phyloP scores from a whole-genome alignment of 1,284 basidiomycete species.

The Puccinia brachypodii region DNA sequence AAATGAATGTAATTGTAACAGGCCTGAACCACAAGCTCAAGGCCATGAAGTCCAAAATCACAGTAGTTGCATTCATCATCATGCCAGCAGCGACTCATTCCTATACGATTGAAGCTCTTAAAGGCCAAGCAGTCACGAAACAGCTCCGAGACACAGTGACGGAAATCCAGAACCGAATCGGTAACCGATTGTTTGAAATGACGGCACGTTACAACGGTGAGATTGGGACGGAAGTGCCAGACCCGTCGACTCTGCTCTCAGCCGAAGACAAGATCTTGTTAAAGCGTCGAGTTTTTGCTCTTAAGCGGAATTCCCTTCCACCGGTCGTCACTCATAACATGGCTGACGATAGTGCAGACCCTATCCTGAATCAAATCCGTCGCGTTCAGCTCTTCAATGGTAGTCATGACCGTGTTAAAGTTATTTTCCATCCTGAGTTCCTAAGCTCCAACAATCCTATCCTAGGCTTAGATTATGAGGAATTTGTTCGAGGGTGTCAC shows the following conservation, averaged over 20 bases:
- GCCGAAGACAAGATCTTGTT: conserved; percentile 91
- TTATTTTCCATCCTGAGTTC: conserved; percentile 98
- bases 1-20: conserved; percentile 10
- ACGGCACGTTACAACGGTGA: conserved; percentile 87
- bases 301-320: conserved; percentile 88
- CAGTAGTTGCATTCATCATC: conserved; percentile 97
- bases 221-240: conserved; percentile 68
- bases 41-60: conserved; percentile 72
- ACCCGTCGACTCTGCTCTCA: conserved; percentile 75
- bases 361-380: conserved; percentile 86
- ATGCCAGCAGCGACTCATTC: conserved; percentile 95
- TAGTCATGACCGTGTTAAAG: conserved; percentile 80
- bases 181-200: conserved; percentile 86
- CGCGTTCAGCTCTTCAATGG: conserved; percentile 89
- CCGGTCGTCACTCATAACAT: conserved; percentile 97
- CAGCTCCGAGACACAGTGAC: conserved; percentile 91
- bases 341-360: conserved; percentile 86
- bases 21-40: conserved; percentile 81
- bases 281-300: conserved; percentile 92
- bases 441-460: conserved; percentile 97
- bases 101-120: conserved; percentile 95
- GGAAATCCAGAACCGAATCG: conserved; percentile 89
- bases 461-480: conserved; percentile 93
- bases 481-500: conserved; percentile 97
- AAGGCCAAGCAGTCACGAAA: conserved; percentile 96